Conservation (phyloP, 2,329 filamentous ascomycete genomes). For the Xylaria sp. region DNA sequence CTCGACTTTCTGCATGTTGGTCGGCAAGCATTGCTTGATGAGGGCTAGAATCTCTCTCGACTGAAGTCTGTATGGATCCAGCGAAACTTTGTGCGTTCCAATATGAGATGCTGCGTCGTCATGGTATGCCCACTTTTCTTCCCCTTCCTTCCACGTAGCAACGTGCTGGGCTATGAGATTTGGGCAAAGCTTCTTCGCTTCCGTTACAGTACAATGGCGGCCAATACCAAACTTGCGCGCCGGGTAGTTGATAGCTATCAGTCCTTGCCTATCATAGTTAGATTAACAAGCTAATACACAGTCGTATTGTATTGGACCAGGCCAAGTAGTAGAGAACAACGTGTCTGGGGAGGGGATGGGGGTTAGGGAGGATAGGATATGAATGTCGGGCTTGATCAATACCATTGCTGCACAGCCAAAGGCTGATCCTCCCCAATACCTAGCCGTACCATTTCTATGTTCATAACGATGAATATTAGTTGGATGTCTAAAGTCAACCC, state of each 20-base stretch:
- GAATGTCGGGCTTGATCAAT: conserved; percentile 41
- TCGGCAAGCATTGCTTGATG: conserved; percentile 79
- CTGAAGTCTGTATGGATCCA: conserved; percentile 90
- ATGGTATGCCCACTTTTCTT: conserved; percentile 91
- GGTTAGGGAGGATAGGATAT: neutral
- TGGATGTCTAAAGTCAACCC: neutral
- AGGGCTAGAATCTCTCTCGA: conserved; percentile 82
- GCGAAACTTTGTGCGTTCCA: conserved; percentile 88
- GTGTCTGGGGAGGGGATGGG: neutral
- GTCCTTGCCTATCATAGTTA: conserved; percentile 71
- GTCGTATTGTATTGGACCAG: neutral
- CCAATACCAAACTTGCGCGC: conserved; percentile 83
- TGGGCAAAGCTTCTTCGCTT: conserved; percentile 89
- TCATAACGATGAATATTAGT: conserved; percentile 19
- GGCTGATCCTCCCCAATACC: conserved; percentile 79
- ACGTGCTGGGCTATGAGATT: conserved; percentile 89
- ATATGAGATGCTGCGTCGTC: conserved; percentile 83
- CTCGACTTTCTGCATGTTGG: conserved; percentile 78
- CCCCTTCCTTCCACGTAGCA: conserved; percentile 92
- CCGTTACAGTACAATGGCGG: conserved; percentile 79
- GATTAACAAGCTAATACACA: conserved; percentile 7
- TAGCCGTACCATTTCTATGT: conserved; percentile 79
- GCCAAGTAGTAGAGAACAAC: conserved; percentile 3
- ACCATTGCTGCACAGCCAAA: conserved; percentile 94
- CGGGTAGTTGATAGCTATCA: conserved; percentile 97